Base-by-base conservation (phyloP, 306 rosid species). In the Fagus crenata region DNA sequence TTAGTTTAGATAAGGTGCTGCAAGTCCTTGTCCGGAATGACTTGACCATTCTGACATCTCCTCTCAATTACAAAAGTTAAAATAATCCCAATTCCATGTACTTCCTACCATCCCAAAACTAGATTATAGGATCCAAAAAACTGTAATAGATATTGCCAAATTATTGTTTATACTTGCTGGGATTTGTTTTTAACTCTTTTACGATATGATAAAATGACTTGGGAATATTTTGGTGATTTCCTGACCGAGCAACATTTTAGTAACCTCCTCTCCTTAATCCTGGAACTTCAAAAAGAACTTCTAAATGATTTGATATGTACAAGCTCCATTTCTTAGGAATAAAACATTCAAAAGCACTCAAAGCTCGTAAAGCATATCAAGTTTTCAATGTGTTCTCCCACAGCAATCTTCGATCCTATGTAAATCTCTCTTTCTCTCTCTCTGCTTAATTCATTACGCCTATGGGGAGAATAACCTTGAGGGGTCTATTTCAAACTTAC, bases 91-190 rank as follows among this genome's bases (percentile, higher is more conserved):
- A 9, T 60, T 32, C 41, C 17, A 32, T 60, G 41, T 60, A 32
- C 37, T 60, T 60, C 5, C n/a, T 61, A 33, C 18, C 15, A 61
- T 61, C 41, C 39, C n/a, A 61, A 58, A 53, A 58, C 31, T 56
- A 31, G 67, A 28, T 59, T 59, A 11, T 32, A 60, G 37, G 67
- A 22, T 56, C 36, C 35, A 7, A 56, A 60, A 32, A 60, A 5
- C 68, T 2, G 4, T 4, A 11, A 32, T 1, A 5, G 13, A 31
- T 61, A 1, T 33, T 61, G 68, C 41, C 5, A 32, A 61, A 33
- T 61, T 61, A 33, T 61, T 61, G 64, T 61, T 61, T 61, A 61
- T 61, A 61, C 68, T 61, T 13, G 68, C 6, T 1, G 68, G 40
- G 8, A 33, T 8, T 4, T 18, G 31, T 9, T 58, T 22, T 9